Evolutionary conservation across 2,329 filamentous ascomycete species (phyloP).

Genomic region (Verticillium albo-atrum): DNA sequence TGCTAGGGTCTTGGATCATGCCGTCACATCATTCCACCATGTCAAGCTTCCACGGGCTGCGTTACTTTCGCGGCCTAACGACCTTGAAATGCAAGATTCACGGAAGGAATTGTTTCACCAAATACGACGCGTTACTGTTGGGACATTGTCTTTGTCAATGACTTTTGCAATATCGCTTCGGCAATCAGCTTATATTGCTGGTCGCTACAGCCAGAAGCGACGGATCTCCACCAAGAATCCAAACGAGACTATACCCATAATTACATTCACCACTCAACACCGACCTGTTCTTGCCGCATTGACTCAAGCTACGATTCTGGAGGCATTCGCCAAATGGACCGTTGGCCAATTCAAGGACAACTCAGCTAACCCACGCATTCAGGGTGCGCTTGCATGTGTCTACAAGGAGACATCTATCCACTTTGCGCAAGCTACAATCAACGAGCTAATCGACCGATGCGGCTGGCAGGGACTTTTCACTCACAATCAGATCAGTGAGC

Average conservation of each 20-base stretch:
- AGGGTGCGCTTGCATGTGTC: slow-evolving; percentile 5
- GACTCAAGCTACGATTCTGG: slow-evolving; percentile 12
- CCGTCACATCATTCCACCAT: slow-evolving; percentile 26
- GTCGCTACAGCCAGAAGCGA: slow-evolving; percentile 14
- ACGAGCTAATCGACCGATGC: slow-evolving; percentile 19
- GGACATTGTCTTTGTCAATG: slow-evolving; percentile 18
- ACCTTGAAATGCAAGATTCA: slow-evolving; percentile 9
- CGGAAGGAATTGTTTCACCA: slow-evolving; percentile 20
- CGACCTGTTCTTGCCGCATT: slow-evolving; percentile 16
- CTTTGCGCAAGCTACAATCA: slow-evolving; percentile 3
- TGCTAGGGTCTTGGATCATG: slow-evolving; percentile 22
- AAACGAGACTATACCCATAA: no score
- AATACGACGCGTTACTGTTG: slow-evolving; percentile 19
- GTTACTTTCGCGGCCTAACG: slow-evolving; percentile 17
- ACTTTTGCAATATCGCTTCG: slow-evolving; percentile 10
- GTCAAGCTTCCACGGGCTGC: slow-evolving; percentile 18
- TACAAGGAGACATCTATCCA: slow-evolving; percentile 8
- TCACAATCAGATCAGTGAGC: slow-evolving; percentile 19
- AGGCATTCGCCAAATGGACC: slow-evolving; percentile 13
- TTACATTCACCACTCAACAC: slow-evolving; percentile 19
- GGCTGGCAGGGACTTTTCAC: slow-evolving; percentile 21
- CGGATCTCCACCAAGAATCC: slow-evolving; percentile 2
- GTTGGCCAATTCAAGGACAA: slow-evolving; percentile 6
- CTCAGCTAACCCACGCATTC: not conserved
- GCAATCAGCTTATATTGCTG: slow-evolving; percentile 12